phyloP scores from a whole-genome alignment of 1,284 basidiomycete genomes.

The Apiotrichum brassicae region DNA sequence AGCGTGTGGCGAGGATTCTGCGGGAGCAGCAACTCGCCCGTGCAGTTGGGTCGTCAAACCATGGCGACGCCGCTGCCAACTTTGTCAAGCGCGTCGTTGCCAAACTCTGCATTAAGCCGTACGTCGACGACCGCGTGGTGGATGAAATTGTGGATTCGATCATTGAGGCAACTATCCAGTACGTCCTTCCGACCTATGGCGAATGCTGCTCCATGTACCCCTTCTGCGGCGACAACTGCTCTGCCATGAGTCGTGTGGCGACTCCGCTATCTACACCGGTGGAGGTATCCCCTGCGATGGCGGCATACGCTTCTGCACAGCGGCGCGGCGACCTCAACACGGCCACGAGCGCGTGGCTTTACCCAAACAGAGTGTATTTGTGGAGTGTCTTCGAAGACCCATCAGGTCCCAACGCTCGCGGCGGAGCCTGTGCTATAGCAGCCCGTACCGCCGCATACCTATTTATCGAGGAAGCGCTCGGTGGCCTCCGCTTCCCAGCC shows the following conservation, averaged over 20 bases:
- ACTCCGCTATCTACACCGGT: slow-evolving; percentile 7
- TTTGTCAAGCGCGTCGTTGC: slow-evolving; percentile 37
- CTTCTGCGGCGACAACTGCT: slow-evolving; percentile 44
- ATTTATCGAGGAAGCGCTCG: slow-evolving; percentile 43
- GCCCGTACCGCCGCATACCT: slow-evolving; percentile 28
- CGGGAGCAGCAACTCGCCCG: slow-evolving; percentile 32
- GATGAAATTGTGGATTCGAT: slow-evolving; percentile 30
- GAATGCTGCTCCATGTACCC: slow-evolving; percentile 36
- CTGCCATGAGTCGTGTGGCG: slow-evolving; percentile 5
- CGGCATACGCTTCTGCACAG: slow-evolving; percentile 28
- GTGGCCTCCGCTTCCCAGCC: slow-evolving; percentile 25
- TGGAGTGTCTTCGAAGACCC: slow-evolving; percentile 35
- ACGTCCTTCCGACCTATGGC: slow-evolving; percentile 29
- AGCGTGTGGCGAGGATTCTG: slow-evolving; percentile 41
- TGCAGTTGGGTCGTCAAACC: slow-evolving; percentile 17
- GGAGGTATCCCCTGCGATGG: slow-evolving; percentile 5
- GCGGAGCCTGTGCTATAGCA: slow-evolving; percentile 13
- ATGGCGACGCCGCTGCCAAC: slow-evolving; percentile 36
- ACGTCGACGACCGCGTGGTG: slow-evolving; percentile 25
- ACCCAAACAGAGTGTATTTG: slow-evolving; percentile 34
- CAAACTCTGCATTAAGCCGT: slow-evolving; percentile 27
- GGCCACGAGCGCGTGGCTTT: slow-evolving; percentile 30
- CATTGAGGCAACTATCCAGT: slow-evolving; percentile 45
- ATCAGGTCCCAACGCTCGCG: slow-evolving; percentile 21
- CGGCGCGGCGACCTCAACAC: slow-evolving; percentile 22